Evolutionary conservation across 2,329 filamentous ascomycete genomes (phyloP).

Genomic region (Myrmaecium sp.): DNA sequence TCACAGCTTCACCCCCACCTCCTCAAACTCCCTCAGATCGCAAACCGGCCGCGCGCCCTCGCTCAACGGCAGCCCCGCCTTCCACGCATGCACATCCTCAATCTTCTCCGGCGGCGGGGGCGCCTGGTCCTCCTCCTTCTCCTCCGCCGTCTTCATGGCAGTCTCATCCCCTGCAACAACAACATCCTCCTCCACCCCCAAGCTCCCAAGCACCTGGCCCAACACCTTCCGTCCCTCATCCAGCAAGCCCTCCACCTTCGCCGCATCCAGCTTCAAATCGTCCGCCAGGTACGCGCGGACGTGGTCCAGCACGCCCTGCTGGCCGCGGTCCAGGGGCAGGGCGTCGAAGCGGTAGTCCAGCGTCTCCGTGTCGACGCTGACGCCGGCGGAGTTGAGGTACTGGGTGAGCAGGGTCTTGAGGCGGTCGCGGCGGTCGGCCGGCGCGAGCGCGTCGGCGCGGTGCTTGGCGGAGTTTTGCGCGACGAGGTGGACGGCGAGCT

Average conservation of each 20-base stretch:
- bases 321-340: conserved; percentile 27
- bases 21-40: conserved; percentile 72
- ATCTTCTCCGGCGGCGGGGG: conserved; percentile 40
- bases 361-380: conserved; percentile 24
- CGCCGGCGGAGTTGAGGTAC: conserved; percentile 30
- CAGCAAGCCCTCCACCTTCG: conserved; percentile 31
- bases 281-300: conserved; percentile 31
- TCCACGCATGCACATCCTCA: conserved; percentile 64
- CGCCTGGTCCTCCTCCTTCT: conserved; percentile 26
- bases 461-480: conserved; percentile 42
- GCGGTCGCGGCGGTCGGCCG: conserved; percentile 13
- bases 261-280: conserved; percentile 29
- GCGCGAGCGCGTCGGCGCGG: conserved; percentile 15
- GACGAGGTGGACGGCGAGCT: conserved; percentile 66
- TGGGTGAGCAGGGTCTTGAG: conserved; percentile 26
- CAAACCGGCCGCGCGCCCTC: conserved; percentile 55
- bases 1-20: conserved; percentile 66
- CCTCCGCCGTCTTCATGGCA: conserved; percentile 15
- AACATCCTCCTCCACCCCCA: conserved; percentile 30
- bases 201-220: conserved; percentile 23
- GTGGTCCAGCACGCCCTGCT: conserved; percentile 32
- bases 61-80: conserved; percentile 56
- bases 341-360: conserved; percentile 28
- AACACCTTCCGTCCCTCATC: conserved; percentile 34
- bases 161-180: conserved; percentile 10